Evolutionary conservation across 208 protist species (phyloP).

Genomic region (Crithidia brevicula): DNA sequence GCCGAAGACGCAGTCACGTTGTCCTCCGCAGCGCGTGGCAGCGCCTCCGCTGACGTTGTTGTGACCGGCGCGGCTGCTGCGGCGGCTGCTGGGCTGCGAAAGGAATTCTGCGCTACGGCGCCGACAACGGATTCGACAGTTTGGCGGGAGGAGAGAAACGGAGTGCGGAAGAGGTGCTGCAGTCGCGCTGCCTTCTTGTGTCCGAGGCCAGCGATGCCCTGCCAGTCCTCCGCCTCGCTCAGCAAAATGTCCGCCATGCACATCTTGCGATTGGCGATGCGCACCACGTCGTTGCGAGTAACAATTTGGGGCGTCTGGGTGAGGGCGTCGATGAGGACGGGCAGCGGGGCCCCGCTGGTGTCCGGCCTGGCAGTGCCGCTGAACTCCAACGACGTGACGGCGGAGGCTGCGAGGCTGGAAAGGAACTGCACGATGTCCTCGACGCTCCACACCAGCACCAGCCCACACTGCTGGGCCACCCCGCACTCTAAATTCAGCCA

Average conservation of each 20-base stretch:
- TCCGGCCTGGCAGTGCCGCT: neutral
- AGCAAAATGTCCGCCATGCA: slow-evolving; percentile 63
- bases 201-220: slow-evolving; percentile 60
- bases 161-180: slow-evolving; percentile 55
- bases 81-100: neutral
- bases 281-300: slow-evolving; percentile 62
- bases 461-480: slow-evolving; percentile 45
- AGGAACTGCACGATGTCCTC: slow-evolving; percentile 68
- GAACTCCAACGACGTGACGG: slow-evolving; percentile 51
- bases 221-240: slow-evolving; percentile 36
- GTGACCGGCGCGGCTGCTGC: neutral
- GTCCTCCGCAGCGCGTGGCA: too few relatives aligned
- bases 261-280: slow-evolving; percentile 54
- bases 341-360: slow-evolving; percentile 44
- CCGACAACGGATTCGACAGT: slow-evolving; percentile 41
- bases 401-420: slow-evolving; percentile 39
- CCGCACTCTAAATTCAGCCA: slow-evolving; percentile 79
- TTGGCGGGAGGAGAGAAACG: slow-evolving; percentile 52
- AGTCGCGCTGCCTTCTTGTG: slow-evolving; percentile 58
- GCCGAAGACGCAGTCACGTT: too few relatives aligned
- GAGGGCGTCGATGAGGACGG: slow-evolving; percentile 64
- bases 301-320: slow-evolving; percentile 80
- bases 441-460: slow-evolving; percentile 65
- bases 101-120: neutral
- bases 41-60: too few relatives aligned